Evolutionary conservation across 164 flowering plant genomes (phyloP), one percentile per base, ranked within the genome.

Genomic region (Protea cynaroides): DNA sequence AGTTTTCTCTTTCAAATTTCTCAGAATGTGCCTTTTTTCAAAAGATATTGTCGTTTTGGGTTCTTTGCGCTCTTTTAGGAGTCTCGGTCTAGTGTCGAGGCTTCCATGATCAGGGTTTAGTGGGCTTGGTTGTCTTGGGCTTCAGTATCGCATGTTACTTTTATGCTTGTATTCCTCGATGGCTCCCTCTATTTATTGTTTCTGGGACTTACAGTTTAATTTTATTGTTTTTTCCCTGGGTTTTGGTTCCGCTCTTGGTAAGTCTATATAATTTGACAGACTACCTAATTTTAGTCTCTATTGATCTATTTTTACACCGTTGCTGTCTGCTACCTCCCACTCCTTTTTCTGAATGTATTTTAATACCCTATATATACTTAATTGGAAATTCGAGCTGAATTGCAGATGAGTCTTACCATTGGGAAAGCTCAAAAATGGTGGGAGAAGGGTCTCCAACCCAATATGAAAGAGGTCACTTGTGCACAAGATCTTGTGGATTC

Each of bases 401-500:
- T 66, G 29, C 80, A 82, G 85, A 71, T 70, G 71, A 63, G 69
- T 15, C 69, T 79, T 40, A 2, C 66, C n/a, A 71, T 85, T 57
- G 86, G 83, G 24, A 84, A 76, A 72, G 69, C 82, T 40, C 83
- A 72, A 46, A 88, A 68, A 63, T 90, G 97, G 97, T 90, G 97
- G 97, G 82, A 82, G 66, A 90, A 90, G 59, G 85, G 85, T 59
- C 43, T 83, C 61, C 82, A 84, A 66, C 76, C 84, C 34, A 90
- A 90, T 75, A 88, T 90, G 95, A 83, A 55, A 67, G 89, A 88
- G 72, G 73, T 88, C 34, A 66, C 65, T 4, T 76, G 79, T 37
- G 89, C 95, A 11, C 81, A 85, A 69, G 84, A 86, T 51, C 86
- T 88, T n/a, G 95, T 85, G 0, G 81, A 82, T 21, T 84, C 90